Base-by-base conservation (phyloP, 2,329 filamentous ascomycete genomes). In the Aspergillus floridensis region DNA sequence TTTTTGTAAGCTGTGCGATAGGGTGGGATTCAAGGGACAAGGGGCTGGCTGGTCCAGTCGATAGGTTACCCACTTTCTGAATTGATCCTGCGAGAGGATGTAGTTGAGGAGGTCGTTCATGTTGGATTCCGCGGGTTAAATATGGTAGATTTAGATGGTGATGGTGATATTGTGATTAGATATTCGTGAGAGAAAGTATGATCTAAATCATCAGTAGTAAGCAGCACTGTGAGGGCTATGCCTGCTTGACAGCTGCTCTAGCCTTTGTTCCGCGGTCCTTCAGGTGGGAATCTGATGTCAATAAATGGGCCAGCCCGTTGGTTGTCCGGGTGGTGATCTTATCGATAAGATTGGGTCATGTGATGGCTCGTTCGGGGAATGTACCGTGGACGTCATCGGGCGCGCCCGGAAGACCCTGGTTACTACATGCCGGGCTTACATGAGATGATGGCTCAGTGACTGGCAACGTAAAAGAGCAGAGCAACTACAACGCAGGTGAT, bases 61-160 rank as follows among this genome's bases (percentile, higher is more conserved):
- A 29, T 3, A 1, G 8, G 2, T 2, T 29, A 70, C 80, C 76
- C 73, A 84, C 83, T 69, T 76, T 70, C 75, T 70, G 59, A 90
- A 90, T 63, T 85, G 83, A 49, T 82, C 78, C 65, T 86, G 80
- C 46, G 82, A 74, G 55, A 85, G 74, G 57, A 90, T 82, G 70
- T 85, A 93, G 54, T 86, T 81, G 49, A 91, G 81, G 58, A 93
- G 85, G 69, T 89, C 85, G 68, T 83, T 74, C 76, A 78, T 78
- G 10, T 35, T 61, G 35, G 35, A 1, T 29, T 5, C 12, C 7
- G 7, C 19, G 41, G 16, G 14, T 35, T 3, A 22, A 11, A 47
- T 7, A 16, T 49, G 41, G 8, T 49, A n/a, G 6, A 29, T 41
- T 26, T 16, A 50, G 16, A 41, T 12, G 12, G 3, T 22, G 22